Evolutionary conservation across 2,329 filamentous ascomycete genomes (phyloP), one percentile per base, ranked within the genome.

Genomic region (Epichloe gansuensis): DNA sequence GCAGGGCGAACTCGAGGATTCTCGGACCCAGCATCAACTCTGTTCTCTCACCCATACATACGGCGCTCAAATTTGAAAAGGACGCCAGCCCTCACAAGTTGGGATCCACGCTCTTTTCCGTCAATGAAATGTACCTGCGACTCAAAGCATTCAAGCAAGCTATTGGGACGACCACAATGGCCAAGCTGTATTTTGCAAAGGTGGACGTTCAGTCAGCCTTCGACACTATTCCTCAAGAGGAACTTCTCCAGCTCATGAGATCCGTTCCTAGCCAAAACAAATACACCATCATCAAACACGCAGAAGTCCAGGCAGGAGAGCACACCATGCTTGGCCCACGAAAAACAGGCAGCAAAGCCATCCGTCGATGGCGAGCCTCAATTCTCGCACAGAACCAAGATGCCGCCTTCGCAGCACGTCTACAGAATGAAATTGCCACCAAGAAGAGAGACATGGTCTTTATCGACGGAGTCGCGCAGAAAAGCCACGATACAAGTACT

Each of bases 151-250:
- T 95, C 70, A 85, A 84, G 56, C 60, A 67, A 2, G 66, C 57
- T 0, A 64, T 85, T 11, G 66, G 68, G 0, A 53, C 66, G 1
- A 56, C 57, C 0, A 59, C 67, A 0, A 60, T 63, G 8, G 40
- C 15, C 5, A 72, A 67, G 4, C 68, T 96, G 1, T 97, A 87
- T 67, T 95, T 97, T 67, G 90, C 84, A 54, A 98, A 98, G 64
- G 74, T 95, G 12, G 93, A 98, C 62, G 90, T 98, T 21, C 80
- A 87, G 63, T 82, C 88, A 2, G 95, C 91, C 59, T 98, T 96
- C 64, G 93, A 98, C 66, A 95, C 87, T 0, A 96, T 98, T 44
- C 93, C 93, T 0, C 93, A 97, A 64, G 68, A 77, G 27, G 79
- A 81, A 1, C 72, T 97, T 17, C 63, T 96, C 36, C 64, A 73